Evolutionary conservation across 2,329 filamentous ascomycete species (phyloP), one percentile per base, ranked within the genome.

Genomic region (Fusarium tanahbumbuense): DNA sequence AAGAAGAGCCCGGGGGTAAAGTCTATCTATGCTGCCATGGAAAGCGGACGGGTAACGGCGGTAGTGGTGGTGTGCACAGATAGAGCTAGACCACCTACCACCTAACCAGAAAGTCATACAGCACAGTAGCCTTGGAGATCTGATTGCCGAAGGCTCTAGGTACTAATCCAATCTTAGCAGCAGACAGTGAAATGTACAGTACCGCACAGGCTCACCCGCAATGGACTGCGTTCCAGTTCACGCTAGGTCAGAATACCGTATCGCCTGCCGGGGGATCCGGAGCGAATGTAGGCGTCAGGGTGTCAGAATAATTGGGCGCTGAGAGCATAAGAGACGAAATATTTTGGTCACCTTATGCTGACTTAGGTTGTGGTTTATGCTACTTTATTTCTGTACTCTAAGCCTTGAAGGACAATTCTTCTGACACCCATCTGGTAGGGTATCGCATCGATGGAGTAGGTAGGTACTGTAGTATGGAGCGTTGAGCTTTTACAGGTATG

Each of bases 11-110:
- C 41, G 23, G 55, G 28, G 41, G 13, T 23, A 54, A 37, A 52
- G 48, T 37, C 46, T 32, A 40, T 55, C 28, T 53, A 64, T 34
- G 41, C 15, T 34, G 9, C 32, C 32, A 34, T 34, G 32, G 32
- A 37, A n/a, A 30, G 47, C 34, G 47, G 64, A 53, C 59, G 55
- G 68, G 68, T 61, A 67, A 56, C 46, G 64, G 67, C 44, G 54
- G 54, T 25, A 40, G 30, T 52, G 37, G 32, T 54, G 47, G 48
- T 66, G 34, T 60, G 49, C 28, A 32, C 27, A 27, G 30, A 32
- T 40, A 52, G 32, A 37, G 34, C 49, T 27, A 41, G 22, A 25
- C 49, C 40, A 34, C 25, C n/a, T n/a, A n/a, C n/a, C n/a, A n/a
- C n/a, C n/a, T n/a, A n/a, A n/a, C n/a, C 34, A 37, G 34, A 41